These are phyloP conservation scores for Candida pini DNA, from an alignment of 805 yeast genomes.

Conservation along the genomic window DNA sequence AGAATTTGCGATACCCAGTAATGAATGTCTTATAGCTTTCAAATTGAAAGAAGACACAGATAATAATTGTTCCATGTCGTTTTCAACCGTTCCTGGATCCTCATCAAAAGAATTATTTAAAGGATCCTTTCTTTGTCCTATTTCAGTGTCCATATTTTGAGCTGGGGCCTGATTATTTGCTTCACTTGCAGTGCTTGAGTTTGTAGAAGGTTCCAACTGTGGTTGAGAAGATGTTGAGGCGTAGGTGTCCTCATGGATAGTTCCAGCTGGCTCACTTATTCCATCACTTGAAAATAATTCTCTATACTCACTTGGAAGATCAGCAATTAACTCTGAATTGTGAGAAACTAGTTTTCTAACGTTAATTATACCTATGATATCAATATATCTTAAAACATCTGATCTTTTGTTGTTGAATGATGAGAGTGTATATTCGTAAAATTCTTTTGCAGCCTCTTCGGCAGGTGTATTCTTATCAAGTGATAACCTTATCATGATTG, in stretches of 20 bases:
- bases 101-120: conserved; percentile 2
- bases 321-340: conserved; percentile 19
- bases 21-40: conserved; percentile 70
- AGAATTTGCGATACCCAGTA: conserved; percentile 42
- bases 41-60: conserved; percentile 76
- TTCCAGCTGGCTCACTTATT: conserved; percentile 6
- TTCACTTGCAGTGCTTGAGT: background rate
- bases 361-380: conserved; percentile 40
- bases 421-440: conserved; percentile 12
- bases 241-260: no score
- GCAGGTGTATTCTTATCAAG: conserved; percentile 19
- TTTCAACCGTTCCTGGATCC: conserved; percentile 40
- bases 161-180: background rate
- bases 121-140: conserved; percentile 1
- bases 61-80: conserved; percentile 45
- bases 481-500: conserved; percentile 24
- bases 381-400: conserved; percentile 37
- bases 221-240: no score
- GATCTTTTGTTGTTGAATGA: conserved; percentile 22
- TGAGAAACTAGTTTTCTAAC: conserved; percentile 32
- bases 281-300: conserved; percentile 14
- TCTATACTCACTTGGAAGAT: conserved; percentile 21
- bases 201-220: background rate
- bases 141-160: conserved; percentile 1
- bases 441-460: conserved; percentile 11